Base-by-base conservation (phyloP, 129 eudicot genomes). In the Centella asiatica region DNA sequence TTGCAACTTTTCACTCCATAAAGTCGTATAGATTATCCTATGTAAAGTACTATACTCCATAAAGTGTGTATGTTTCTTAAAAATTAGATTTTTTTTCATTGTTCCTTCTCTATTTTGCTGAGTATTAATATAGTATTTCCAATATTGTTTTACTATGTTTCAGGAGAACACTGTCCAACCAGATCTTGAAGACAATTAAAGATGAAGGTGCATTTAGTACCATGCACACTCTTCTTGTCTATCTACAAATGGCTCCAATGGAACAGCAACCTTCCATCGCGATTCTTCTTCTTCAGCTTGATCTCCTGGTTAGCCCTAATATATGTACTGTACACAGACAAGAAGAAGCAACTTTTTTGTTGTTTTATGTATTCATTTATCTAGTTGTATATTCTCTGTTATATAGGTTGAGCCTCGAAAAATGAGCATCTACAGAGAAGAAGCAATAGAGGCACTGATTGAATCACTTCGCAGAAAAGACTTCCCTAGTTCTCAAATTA, bases 361-460 rank as follows among this genome's bases (percentile, higher is more conserved):
- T 36, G 4, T 19, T 44, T 11, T 18, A 3, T 34, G 29, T 1
- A n/a, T n/a, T n/a, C n/a, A n/a, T n/a, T n/a, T n/a, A n/a, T 7
- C 4, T 23, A 15, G 20, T 45, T 32, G 15, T 18, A 4, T 22
- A 11, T 50, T 9, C 44, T 44, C 32, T 65, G 22, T 4, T 63
- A 46, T 57, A 20, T 40, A 87, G 95, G 90, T 64, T 59, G 84
- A 82, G 36, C 95, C 95, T 28, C 74, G 84, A 50, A 83, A 87
- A 69, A 87, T 81, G 95, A 87, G 95, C 75, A 87, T 87, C n/a
- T 87, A 84, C 72, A 72, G 95, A 69, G 95, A 87, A 73, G 95
- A 87, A 76, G 92, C 95, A 59, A 81, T 83, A 18, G 93, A 87
- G 47, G 66, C 84, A 51, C 57, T 87, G 25, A 72, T 78, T 44